Base-by-base conservation (phyloP, 345 rosid genomes). In the Leavenworthia alabamica region DNA sequence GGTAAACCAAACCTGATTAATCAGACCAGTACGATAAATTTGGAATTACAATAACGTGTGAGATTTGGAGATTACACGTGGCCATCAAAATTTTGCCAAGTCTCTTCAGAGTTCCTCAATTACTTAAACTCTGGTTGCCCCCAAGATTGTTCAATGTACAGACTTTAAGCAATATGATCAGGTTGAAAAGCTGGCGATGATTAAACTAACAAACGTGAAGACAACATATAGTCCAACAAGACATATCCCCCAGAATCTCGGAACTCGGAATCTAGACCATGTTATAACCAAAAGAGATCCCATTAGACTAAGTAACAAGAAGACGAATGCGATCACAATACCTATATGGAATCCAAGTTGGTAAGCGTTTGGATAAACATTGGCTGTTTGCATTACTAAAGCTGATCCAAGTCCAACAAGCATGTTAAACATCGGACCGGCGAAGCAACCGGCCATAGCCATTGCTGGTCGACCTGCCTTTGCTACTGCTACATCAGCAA, bases 381-480 rank as follows among this genome's bases (percentile, higher is more conserved):
- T 68, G 20, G 86, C 78, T 3, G 97, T 93, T 72, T 89, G 86
- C 57, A 85, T 81, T 46, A 81, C 94, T 71, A 82, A 71, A 43
- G 97, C 97, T 0, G 80, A 57, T 66, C 97, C 99, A 12, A 93
- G 95, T 39, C 99, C 99, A 31, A 89, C 89, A 55, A 89, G 94
- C 99, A 93, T 93, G 72, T 93, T 93, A 64, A 93, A 93, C 99
- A 93, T 89, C 2, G 97, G 99, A 36, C 99, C 91, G 0, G 97
- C 97, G 41, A 93, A 93, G 76, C 99, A 93, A 23, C 99, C 97
- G n/a, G 99, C 97, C 97, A 93, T 93, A 12, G 99, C 99, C 99
- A 93, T 89, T 24, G 89, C 88, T 36, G 99, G 99, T 58, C 91
- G 86, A 23, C 99, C 99, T 1, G 99, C 96, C 79, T 81, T 93